Percentiles rank a stretch among this genome's conserved stretches.
Evolutionary conservation across 495 filamentous ascomycete genomes (phyloP).

Genomic region (Xylaria longipes): DNA sequence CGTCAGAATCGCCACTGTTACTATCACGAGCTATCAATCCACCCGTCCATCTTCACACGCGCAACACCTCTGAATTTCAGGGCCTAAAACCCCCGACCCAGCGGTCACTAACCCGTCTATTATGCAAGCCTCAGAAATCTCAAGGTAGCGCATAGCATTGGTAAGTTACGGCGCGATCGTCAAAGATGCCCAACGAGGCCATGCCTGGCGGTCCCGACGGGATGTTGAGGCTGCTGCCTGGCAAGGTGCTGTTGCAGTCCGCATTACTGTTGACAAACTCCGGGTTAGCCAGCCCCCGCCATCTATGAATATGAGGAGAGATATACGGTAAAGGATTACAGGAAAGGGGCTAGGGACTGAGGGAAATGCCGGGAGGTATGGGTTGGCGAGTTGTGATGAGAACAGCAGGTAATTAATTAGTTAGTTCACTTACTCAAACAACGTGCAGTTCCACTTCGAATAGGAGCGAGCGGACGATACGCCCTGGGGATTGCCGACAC

Average conservation of each 20-base stretch:
- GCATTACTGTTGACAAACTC: conserved; percentile 15
- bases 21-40: neutral
- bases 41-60: neutral
- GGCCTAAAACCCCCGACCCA: neutral
- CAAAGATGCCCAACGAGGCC: conserved; percentile 21
- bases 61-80: neutral
- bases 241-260: conserved; percentile 23
- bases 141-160: conserved; percentile 25
- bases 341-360: neutral
- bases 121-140: neutral
- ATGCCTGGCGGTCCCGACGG: conserved; percentile 24
- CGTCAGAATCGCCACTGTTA: neutral
- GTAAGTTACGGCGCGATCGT: conserved; percentile 29
- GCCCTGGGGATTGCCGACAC: conserved; percentile 30
- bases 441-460: conserved; percentile 32
- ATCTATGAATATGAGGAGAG: neutral
- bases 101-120: neutral
- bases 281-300: neutral
- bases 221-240: conserved; percentile 26
- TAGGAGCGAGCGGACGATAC: conserved; percentile 31
- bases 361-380: too few species aligned
- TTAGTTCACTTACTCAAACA: conserved; percentile 29
- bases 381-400: neutral
- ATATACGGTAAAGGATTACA: neutral
- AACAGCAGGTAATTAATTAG: too few species aligned